Evolutionary conservation across 1,284 basidiomycete genomes (phyloP).

Genomic region (Puccinia coronata): DNA sequence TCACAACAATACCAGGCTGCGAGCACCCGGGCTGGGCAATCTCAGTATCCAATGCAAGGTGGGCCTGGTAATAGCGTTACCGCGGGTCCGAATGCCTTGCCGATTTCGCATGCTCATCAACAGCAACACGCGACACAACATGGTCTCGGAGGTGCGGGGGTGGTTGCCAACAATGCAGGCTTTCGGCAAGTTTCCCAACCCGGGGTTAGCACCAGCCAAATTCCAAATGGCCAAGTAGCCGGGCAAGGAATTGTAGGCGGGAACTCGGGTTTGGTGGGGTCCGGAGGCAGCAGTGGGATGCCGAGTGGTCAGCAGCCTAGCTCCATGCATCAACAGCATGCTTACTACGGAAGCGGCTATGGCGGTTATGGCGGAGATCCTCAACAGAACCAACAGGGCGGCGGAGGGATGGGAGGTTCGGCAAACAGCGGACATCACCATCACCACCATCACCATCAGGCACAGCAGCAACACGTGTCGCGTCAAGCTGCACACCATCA

Average conservation of each 20-base stretch:
- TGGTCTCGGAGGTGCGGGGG: constrained; percentile 33
- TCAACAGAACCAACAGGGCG: constrained; percentile 35
- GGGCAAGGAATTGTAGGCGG: constrained; percentile 31
- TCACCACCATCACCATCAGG: constrained; percentile 36
- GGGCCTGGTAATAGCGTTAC: constrained; percentile 35
- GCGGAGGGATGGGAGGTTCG: neutral
- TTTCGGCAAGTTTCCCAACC: constrained; percentile 49
- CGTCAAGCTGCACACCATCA: constrained; percentile 41
- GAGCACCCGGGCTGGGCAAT: constrained; percentile 33
- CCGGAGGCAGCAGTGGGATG: constrained; percentile 31
- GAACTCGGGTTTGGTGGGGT: constrained; percentile 29
- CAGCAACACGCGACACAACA: constrained; percentile 47
- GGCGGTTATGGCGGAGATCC: constrained; percentile 37
- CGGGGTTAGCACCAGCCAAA: constrained; percentile 22
- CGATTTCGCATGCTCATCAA: constrained; percentile 33
- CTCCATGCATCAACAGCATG: constrained; percentile 48
- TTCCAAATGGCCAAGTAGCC: constrained; percentile 23
- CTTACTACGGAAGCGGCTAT: constrained; percentile 41
- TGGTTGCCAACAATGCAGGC: constrained; percentile 31
- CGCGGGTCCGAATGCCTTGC: constrained; percentile 27
- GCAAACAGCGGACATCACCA: constrained; percentile 22
- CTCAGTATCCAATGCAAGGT: constrained; percentile 49
- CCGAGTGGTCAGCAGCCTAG: constrained; percentile 21
- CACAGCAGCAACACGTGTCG: constrained; percentile 31
- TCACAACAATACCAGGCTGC: constrained; percentile 42